phyloP scores from a whole-genome alignment of 345 rosid genomes.

The Populus ilicifolia region DNA sequence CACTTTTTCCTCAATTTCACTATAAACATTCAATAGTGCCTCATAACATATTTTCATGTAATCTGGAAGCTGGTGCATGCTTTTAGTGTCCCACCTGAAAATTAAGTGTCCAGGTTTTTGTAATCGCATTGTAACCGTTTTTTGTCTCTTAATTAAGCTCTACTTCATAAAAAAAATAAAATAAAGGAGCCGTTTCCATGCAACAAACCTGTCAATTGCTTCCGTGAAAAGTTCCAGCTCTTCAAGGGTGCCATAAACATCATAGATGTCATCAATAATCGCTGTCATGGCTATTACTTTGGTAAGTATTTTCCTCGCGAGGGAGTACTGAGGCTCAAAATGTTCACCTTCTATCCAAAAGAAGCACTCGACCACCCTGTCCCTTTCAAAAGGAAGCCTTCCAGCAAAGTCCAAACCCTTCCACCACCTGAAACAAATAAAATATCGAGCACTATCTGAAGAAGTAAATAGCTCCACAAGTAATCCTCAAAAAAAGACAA shows the following conservation, averaged over 20 bases:
- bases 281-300: slow-evolving; percentile 26
- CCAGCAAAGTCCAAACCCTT: slow-evolving; percentile 23
- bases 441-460: neutral
- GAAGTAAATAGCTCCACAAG: neutral
- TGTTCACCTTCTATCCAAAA: slow-evolving; percentile 33
- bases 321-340: slow-evolving; percentile 27
- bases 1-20: neutral
- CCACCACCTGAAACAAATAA: slow-evolving; percentile 31
- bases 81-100: slow-evolving; percentile 1
- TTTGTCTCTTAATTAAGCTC: too few relatives aligned
- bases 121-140: too few relatives aligned
- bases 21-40: neutral
- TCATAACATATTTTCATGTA: neutral
- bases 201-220: slow-evolving; percentile 28
- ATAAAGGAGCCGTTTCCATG: too few relatives aligned
- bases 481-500: too few relatives aligned
- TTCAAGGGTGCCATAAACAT: slow-evolving; percentile 36
- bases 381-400: slow-evolving; percentile 30
- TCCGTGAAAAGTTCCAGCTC: slow-evolving; percentile 34
- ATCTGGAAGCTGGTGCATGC: neutral
- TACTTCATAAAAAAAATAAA: too few relatives aligned
- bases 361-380: slow-evolving; percentile 37
- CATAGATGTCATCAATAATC: slow-evolving; percentile 36
- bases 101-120: too few relatives aligned
- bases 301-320: slow-evolving; percentile 17